Evolutionary conservation across 1,284 basidiomycete species (phyloP), one percentile per base, ranked within the genome.

Genomic region (Papiliotrema laurentii): DNA sequence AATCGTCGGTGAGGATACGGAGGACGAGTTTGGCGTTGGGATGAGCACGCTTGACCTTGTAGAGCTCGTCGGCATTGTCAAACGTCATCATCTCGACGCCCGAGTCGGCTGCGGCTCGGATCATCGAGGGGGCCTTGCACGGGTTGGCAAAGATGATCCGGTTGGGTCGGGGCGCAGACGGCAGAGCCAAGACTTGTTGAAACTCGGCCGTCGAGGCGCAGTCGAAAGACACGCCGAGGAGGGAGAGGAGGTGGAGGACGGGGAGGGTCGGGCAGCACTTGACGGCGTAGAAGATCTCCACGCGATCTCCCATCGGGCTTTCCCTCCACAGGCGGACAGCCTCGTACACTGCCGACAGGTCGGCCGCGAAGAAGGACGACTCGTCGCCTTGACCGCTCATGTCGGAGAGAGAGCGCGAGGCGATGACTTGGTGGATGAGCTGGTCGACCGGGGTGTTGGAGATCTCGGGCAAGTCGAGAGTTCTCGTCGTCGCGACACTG

Each of bases 161-260:
- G 45, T 75, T 69, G 10, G 71, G 62, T 4, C 60, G 56, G 2
- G 72, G 71, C 14, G 65, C 65, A 18, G 79, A 78, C 1, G 91
- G 84, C 11, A 94, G 74, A 22, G 78, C 77, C 25, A 97, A 79
- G 11, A 98, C 86, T 54, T 83, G 81, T 24, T 82, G 78, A 63
- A 99, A 97, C 75, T 99, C 96, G 53, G 86, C 85, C 63, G 90
- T 88, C 37, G 93, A 97, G n/a, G 96, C 96, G 66, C 96, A 98
- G 75, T 98, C 96, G 76, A 98, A 99, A 14, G 91, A 91, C 1
- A 87, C 79, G 35, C 94, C 94, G 53, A 97, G 77, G 22, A 86
- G 83, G 11, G 91, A 89, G 35, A 98, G 83, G 43, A 98, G 81
- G 55, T 90, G 85, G 47, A 98, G 79, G 42, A 98, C 84, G 64